phyloP scores from a whole-genome alignment of 2,329 filamentous ascomycete species.

The Penicillium sp. region DNA sequence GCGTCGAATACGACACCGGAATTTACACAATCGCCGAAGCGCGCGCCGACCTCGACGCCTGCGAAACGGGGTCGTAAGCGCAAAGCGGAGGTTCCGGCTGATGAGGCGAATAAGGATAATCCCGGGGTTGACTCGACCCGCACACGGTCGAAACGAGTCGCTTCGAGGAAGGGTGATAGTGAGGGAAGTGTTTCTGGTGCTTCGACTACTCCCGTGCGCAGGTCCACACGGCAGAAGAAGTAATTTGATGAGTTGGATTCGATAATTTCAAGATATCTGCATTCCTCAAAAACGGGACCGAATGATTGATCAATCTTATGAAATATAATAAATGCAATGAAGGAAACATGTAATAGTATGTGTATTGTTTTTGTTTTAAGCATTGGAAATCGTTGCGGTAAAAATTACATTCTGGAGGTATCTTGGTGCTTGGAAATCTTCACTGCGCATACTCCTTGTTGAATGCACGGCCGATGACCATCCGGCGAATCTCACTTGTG shows the following conservation, averaged over 20 bases:
- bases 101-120: slow-evolving; percentile 15
- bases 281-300: neutral
- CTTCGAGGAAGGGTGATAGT: slow-evolving; percentile 25
- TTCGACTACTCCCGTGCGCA: slow-evolving; percentile 28
- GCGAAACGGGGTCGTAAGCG: slow-evolving; percentile 23
- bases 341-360: slow-evolving; percentile 1
- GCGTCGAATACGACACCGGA: slow-evolving; percentile 28
- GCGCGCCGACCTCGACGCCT: slow-evolving; percentile 1
- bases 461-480: slow-evolving; percentile 91
- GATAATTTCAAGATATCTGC: neutral
- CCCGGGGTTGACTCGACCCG: slow-evolving; percentile 1
- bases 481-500: slow-evolving; percentile 88
- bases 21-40: slow-evolving; percentile 20
- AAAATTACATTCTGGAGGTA: slow-evolving; percentile 5
- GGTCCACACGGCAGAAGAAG: slow-evolving; percentile 35
- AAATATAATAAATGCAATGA: slow-evolving; percentile 20
- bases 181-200: slow-evolving; percentile 2
- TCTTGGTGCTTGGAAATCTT: slow-evolving; percentile 3
- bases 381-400: no score
- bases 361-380: no score
- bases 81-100: slow-evolving; percentile 18
- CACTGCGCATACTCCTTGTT: slow-evolving; percentile 74
- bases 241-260: slow-evolving; percentile 17
- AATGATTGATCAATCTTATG: slow-evolving; percentile 1
- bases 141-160: slow-evolving; percentile 30